Evolutionary conservation across 2,329 filamentous ascomycete genomes (phyloP).

Genomic region (Penicillium sclerotigenum): DNA sequence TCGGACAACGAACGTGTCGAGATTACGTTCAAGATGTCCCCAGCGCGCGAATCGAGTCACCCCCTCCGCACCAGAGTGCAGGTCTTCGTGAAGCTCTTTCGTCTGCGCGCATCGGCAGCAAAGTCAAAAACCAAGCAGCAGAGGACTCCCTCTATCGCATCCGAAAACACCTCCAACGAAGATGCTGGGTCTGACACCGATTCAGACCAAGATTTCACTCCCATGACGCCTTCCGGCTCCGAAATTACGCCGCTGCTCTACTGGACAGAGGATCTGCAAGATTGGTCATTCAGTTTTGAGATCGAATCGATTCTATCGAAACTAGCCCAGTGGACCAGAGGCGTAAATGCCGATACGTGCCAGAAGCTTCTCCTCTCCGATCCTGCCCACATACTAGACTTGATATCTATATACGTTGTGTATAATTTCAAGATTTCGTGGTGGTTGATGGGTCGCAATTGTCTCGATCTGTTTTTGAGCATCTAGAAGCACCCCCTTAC

Average conservation of each 20-base stretch:
- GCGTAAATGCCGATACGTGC: neutral
- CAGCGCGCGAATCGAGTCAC: neutral
- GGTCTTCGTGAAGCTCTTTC: slow-evolving; percentile 14
- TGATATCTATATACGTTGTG: neutral
- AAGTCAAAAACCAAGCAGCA: neutral
- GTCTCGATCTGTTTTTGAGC: neutral
- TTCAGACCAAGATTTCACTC: neutral
- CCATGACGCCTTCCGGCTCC: neutral
- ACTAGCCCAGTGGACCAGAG: neutral
- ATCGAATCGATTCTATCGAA: neutral
- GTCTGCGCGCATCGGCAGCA: slow-evolving; percentile 10
- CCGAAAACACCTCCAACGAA: neutral
- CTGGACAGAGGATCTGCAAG: neutral
- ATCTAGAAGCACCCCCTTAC: neutral
- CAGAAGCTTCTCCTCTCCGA: neutral
- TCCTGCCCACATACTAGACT: neutral
- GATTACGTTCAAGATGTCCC: slow-evolving; percentile 9
- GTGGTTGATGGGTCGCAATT: neutral
- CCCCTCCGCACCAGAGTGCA: slow-evolving; percentile 8
- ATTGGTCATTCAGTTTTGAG: neutral
- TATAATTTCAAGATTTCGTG: neutral
- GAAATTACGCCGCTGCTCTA: neutral
- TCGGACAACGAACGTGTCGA: slow-evolving; percentile 3
- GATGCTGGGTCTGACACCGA: neutral
- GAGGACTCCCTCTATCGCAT: neutral